Base-by-base conservation (phyloP, 2,329 filamentous ascomycete genomes). In the Capronia epimyces region DNA sequence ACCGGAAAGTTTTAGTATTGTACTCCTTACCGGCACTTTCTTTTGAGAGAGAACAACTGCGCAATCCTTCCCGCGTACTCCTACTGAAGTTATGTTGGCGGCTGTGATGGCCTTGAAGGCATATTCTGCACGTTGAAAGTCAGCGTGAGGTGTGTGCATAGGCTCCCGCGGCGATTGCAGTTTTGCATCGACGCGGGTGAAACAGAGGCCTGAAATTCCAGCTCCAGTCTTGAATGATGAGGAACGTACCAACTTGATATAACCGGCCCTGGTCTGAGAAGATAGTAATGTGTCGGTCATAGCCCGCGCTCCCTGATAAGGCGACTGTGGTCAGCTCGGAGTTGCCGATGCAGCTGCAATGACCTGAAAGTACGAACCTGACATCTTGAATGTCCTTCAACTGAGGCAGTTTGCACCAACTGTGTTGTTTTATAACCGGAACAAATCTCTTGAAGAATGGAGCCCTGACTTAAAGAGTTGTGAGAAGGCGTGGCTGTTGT, bases 101-200 rank as follows among this genome's bases (percentile, higher is more conserved):
- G 93, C 91, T 63, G 93, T 98, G 74, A 98, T 98, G 53, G 93
- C 93, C 78, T 98, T 98, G 84, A 98, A 98, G 64, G 93, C 93
- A 91, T 98, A 98, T 80, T 98, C 93, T 97, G 69, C 63, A 60
- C 34, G 45, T 50, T 31, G 31, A 45, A 45, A 21, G 56, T 63
- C 37, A 55, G 59, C 57, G 62, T 44, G 57, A 10, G 29, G 15
- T 42, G 47, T 42, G 37, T 53, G 43, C 42, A 25, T 43, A 29
- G 18, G 18, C 16, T 37, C 13, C 16, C 10, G 15, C 10, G 1
- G 29, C 15, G 37, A 24, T 24, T 8, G 32, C 25, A 10, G n/a
- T 20, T 20, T 3, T 16, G 40, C 20, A 22, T 32, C 3, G n/a
- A 16, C 12, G 16, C 9, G 24, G 29, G 7, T 34, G 48, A 31